These are phyloP conservation scores for Phymatotrichopsis omnivora DNA, from an alignment of 2,329 filamentous ascomycete species.

Conservation along the genomic window DNA sequence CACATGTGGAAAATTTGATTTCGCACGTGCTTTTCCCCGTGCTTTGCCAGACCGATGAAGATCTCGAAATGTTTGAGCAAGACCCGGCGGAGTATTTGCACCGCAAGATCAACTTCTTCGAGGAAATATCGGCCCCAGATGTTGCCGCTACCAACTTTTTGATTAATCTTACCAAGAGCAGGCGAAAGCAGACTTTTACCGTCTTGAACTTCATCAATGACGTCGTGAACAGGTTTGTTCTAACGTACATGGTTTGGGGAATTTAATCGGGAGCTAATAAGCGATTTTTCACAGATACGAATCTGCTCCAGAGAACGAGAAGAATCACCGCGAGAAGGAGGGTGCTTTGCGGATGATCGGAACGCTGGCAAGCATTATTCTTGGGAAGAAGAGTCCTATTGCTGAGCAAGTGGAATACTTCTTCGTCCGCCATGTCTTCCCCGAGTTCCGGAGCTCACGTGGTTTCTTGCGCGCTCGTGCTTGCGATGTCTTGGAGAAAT, in stretches of 20 bases:
- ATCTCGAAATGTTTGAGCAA: conserved; percentile 85
- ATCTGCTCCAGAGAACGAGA: conserved; percentile 69
- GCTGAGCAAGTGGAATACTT: conserved; percentile 98
- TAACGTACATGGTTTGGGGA: conserved; percentile 1
- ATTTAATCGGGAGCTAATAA: background rate
- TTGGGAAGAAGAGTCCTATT: conserved; percentile 97
- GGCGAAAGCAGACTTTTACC: conserved; percentile 91
- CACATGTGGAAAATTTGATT: conserved; percentile 84
- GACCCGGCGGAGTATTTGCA: conserved; percentile 96
- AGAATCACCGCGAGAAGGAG: conserved; percentile 92
- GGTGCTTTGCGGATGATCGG: conserved; percentile 95
- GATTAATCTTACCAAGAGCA: conserved; percentile 83
- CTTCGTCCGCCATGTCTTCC: conserved; percentile 95
- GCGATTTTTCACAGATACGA: conserved; percentile 29
- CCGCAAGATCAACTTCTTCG: conserved; percentile 93
- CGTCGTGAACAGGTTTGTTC: conserved; percentile 82
- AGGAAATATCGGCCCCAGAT: conserved; percentile 90
- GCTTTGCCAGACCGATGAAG: conserved; percentile 81
- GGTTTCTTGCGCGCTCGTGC: conserved; percentile 89
- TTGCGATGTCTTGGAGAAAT: conserved; percentile 96
- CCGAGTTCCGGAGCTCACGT: conserved; percentile 85
- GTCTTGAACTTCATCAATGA: conserved; percentile 92
- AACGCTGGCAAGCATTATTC: conserved; percentile 81
- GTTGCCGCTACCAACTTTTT: conserved; percentile 95
- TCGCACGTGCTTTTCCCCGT: conserved; percentile 94